Conservation (phyloP, 2,329 filamentous ascomycete species). For the Arthrinium phaeospermum region DNA sequence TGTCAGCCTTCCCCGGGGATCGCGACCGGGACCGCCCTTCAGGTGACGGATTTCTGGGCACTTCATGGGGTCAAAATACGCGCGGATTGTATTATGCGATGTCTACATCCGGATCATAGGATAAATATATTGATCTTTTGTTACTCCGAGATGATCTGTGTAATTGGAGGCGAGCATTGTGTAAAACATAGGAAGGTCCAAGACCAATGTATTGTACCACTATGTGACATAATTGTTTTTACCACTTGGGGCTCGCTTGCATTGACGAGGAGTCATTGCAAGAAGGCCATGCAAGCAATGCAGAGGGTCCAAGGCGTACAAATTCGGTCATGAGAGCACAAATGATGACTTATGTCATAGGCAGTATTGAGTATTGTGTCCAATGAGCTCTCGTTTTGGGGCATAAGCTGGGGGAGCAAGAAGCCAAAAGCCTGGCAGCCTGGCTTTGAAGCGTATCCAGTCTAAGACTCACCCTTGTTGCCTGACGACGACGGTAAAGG, state of each 20-base stretch:
- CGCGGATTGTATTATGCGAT: background rate
- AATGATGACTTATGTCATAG: background rate
- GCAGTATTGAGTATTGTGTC: background rate
- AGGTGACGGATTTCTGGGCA: background rate
- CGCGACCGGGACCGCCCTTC: background rate
- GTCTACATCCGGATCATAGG: no score
- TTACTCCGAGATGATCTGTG: no score
- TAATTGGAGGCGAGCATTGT: no score
- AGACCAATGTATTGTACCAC: background rate
- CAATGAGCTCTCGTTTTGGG: background rate
- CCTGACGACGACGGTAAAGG: background rate
- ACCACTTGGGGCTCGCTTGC: background rate
- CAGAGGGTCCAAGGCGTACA: background rate
- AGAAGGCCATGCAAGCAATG: background rate
- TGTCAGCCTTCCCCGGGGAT: background rate
- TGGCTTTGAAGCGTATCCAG: background rate
- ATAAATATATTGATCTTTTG: no score
- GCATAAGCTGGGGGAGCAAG: background rate
- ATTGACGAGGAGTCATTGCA: background rate
- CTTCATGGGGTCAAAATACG: background rate
- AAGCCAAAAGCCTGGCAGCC: background rate
- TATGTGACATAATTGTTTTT: background rate
- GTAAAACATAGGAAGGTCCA: background rate
- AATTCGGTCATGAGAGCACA: background rate
- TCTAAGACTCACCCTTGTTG: background rate